Evolutionary conservation across 371 early-diverging fungal genomes (phyloP), one percentile per base, ranked within the genome.

Genomic region (Conidiobolus coronatus): DNA sequence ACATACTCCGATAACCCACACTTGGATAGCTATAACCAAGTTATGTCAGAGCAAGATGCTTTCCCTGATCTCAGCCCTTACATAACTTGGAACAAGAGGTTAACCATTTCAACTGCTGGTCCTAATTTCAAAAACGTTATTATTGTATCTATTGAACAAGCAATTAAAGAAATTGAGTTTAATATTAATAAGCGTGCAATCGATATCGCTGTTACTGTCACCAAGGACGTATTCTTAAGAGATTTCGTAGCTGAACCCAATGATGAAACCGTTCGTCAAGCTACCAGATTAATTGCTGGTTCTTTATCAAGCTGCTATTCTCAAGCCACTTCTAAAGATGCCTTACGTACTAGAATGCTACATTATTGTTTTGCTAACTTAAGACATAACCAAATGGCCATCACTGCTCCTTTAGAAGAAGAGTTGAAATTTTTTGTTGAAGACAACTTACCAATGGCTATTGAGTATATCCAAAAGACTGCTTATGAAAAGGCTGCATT

Each of bases 211-310:
- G 71, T 73, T 1, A 77, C 86, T 20, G 79, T 90, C 14, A 91
- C 92, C 0, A 70, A 81, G 1, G 95, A 92, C 46, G 64, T 94
- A 18, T 69, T 93, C 23, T 58, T 76, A 40, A 92, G 94, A 60
- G 97, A 97, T 54, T 94, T 95, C 62, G 79, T 81, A 0, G 68
- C 81, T 55, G 94, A 95, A 59, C 73, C 85, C 1, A 83, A 89
- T 54, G 94, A 93, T 54, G 80, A 81, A 42, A 78, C 79, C 56
- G 76, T 94, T 77, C 68, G 85, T 38, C 77, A 82, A 40, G 85
- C 97, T 1, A 91, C 93, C 4, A 86, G 88, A 54, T 52, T 78
- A 42, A 97, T 97, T 94, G 88, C 77, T 2, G 81, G 83, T 45
- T 83, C 73, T 19, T 61, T 95, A 14, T 78, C 84, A 4, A 77